Conservation (phyloP, 345 rosid species). For the Triadica sebifera region DNA sequence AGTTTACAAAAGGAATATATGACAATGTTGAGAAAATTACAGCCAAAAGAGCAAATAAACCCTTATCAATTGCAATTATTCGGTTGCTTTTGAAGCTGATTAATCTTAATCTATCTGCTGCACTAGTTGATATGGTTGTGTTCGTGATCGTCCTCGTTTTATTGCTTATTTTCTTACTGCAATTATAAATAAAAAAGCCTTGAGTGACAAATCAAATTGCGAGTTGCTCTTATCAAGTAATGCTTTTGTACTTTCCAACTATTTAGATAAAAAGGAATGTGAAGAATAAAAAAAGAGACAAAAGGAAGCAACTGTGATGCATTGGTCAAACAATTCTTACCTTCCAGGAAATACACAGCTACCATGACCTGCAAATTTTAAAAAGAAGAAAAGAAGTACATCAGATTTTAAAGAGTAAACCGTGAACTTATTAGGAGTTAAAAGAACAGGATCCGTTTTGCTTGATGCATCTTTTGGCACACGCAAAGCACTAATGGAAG, state of each 20-base stretch:
- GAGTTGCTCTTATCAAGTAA: slow-evolving; percentile 8
- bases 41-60: slow-evolving; percentile 19
- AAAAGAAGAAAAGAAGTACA: slow-evolving; percentile 15
- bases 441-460: slow-evolving; percentile 12
- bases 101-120: slow-evolving; percentile 36
- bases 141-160: slow-evolving; percentile 57
- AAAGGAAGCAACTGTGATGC: not conserved
- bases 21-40: slow-evolving; percentile 41
- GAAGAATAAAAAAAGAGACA: not conserved
- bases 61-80: slow-evolving; percentile 31
- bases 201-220: not conserved
- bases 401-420: slow-evolving; percentile 20
- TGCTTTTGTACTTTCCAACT: slow-evolving; percentile 5
- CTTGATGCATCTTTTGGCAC: not conserved
- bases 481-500: slow-evolving; percentile 18
- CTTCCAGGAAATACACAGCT: slow-evolving; percentile 95
- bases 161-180: slow-evolving; percentile 75
- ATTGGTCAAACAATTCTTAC: slow-evolving; percentile 34
- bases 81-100: slow-evolving; percentile 27
- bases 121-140: slow-evolving; percentile 47
- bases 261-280: not conserved
- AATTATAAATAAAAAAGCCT: not conserved
- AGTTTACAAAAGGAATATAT: slow-evolving; percentile 39
- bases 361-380: slow-evolving; percentile 71
- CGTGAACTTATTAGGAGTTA: too few relatives aligned